A percentile compares a stretch with the other conserved stretches of the same genome.
Evolutionary conservation across 2,329 filamentous ascomycete genomes (phyloP).

Genomic region (Ceratocystis variospora): DNA sequence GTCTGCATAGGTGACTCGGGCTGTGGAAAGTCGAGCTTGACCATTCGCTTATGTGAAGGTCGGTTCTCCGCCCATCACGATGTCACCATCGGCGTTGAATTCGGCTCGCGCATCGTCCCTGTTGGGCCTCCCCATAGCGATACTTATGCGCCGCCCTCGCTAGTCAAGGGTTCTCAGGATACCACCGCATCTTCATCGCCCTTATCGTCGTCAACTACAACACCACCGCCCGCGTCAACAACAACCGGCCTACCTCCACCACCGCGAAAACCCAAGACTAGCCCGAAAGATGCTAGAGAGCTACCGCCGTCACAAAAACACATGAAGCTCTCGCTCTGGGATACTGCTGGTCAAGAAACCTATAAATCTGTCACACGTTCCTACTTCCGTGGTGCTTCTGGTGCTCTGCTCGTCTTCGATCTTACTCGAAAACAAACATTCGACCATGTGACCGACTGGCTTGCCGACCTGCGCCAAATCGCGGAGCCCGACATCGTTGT

Average conservation of each 20-base stretch:
- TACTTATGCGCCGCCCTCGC: constrained; percentile 24
- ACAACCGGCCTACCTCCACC: constrained; percentile 38
- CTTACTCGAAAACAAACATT: constrained; percentile 79
- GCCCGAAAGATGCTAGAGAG: constrained; percentile 15
- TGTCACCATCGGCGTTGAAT: constrained; percentile 94
- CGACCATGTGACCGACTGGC: constrained; percentile 78
- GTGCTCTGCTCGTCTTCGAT: constrained; percentile 79
- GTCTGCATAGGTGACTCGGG: constrained; percentile 95
- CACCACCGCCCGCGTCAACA: constrained; percentile 11
- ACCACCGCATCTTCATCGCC: constrained; percentile 16
- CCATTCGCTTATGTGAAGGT: constrained; percentile 89
- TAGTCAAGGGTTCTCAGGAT: constrained; percentile 17
- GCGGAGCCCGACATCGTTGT: constrained; percentile 93
- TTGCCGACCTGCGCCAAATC: constrained; percentile 84
- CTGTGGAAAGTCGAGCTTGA: constrained; percentile 88
- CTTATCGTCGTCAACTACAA: constrained; percentile 20
- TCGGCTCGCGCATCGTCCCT: constrained; percentile 82
- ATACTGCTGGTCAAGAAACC: constrained; percentile 91
- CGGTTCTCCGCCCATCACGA: constrained; percentile 90
- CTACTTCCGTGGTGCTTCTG: constrained; percentile 70
- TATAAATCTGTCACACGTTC: constrained; percentile 93
- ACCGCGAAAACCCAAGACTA: constrained; percentile 27
- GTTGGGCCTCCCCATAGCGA: constrained; percentile 66
- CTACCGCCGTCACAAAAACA: constrained; percentile 42
- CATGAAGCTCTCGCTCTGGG: constrained; percentile 93